Percentiles rank a stretch among this genome's conserved stretches.
These are phyloP conservation scores for Zangia roseola DNA, from an alignment of 768 basidiomycete genomes.

Conservation along the genomic window DNA sequence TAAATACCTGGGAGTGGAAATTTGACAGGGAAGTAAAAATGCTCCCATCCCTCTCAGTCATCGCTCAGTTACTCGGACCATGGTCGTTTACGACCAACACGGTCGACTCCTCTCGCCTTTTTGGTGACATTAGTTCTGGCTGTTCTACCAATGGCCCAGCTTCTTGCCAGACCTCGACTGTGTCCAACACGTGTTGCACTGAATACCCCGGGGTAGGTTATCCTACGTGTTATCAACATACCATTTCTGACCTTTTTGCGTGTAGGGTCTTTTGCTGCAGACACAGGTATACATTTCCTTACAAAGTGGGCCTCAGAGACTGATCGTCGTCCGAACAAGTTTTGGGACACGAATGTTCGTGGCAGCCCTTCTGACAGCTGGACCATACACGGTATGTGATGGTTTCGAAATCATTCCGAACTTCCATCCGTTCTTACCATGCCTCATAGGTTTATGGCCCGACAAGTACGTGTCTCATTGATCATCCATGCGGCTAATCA, in stretches of 20 bases:
- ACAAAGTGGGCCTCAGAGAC: background rate
- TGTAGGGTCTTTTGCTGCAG: slow-evolving; percentile 59
- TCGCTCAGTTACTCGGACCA: slow-evolving; percentile 21
- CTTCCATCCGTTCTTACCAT: slow-evolving; percentile 3
- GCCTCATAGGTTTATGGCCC: slow-evolving; percentile 59
- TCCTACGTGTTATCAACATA: background rate
- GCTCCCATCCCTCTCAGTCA: slow-evolving; percentile 18
- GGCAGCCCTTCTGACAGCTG: slow-evolving; percentile 67
- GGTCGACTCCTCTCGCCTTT: slow-evolving; percentile 24
- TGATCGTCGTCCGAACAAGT: slow-evolving; percentile 12
- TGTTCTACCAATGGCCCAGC: slow-evolving; percentile 48
- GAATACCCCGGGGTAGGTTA: slow-evolving; percentile 61
- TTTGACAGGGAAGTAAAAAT: slow-evolving; percentile 5
- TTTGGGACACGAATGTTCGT: slow-evolving; percentile 64
- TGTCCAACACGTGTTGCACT: slow-evolving; percentile 59
- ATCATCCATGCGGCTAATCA: background rate
- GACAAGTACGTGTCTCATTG: slow-evolving; percentile 44
- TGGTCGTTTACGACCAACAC: slow-evolving; percentile 20
- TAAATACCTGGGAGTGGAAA: slow-evolving; percentile 8
- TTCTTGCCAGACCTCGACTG: slow-evolving; percentile 55
- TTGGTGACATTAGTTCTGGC: slow-evolving; percentile 43
- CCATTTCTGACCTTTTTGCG: background rate
- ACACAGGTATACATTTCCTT: slow-evolving; percentile 39
- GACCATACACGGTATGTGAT: slow-evolving; percentile 67
- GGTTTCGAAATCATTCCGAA: too few species aligned